Evolutionary conservation across 2,329 filamentous ascomycete genomes (phyloP), one percentile per base, ranked within the genome.

Genomic region (Pseudocercospora macadamiae): DNA sequence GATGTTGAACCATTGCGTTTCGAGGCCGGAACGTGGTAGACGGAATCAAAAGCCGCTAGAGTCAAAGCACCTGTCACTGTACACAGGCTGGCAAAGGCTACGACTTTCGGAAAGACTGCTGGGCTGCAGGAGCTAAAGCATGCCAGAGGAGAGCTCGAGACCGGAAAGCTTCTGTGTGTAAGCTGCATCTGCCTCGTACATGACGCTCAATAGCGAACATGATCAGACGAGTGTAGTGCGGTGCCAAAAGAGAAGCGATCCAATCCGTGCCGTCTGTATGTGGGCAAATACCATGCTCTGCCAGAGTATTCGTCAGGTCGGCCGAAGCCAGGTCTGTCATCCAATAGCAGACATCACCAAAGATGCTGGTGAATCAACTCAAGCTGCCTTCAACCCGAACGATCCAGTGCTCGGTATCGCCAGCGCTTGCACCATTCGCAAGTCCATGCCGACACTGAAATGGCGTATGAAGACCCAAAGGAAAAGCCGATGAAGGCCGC

Each of bases 141-240:
- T 68, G 69, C 65, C 60, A 32, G 34, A 42, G 39, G 34, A 51
- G 47, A n/a, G 64, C 66, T 65, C 58, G 61, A 48, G 59, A 71
- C 74, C 72, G 68, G 70, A 62, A 68, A 72, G 73, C 70, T 75
- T 77, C 74, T 75, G 74, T 75, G 72, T 74, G 75, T 69, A 69
- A 72, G 66, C 73, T 71, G 47, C 58, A 72, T 74, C 65, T 77
- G 80, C 80, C 83, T 85, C 83, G 84, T 83, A 76, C 79, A 74
- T 73, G 68, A 26, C 61, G 56, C 64, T 47, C 37, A 37, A 18
- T 55, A 56, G 64, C 61, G 59, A 44, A 70, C 73, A 75, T 77
- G 82, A 75, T 86, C 84, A 70, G 84, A 78, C 84, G 82, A 86
- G 83, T 82, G 80, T 76, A 64, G 59, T 53, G 34, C 45, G 47